Evolutionary conservation across 2,329 filamentous ascomycete species (phyloP), one percentile per base, ranked within the genome.

Genomic region (Stagonosporopsis rhizophila): DNA sequence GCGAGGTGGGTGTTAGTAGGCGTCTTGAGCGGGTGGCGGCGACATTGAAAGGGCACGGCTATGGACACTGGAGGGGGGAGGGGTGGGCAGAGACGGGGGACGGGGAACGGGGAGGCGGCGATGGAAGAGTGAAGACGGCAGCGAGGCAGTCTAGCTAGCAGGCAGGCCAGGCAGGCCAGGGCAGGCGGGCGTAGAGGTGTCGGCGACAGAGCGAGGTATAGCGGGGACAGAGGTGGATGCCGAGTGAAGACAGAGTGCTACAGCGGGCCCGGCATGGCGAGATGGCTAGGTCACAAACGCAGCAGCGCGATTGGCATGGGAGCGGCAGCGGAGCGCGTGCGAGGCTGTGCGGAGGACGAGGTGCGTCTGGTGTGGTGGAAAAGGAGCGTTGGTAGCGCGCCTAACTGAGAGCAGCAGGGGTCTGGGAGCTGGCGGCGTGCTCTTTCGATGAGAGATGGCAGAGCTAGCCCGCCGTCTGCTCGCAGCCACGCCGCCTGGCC

Each of bases 1-100:
- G 60, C 58, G 59, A 54, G 58, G 52, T 56, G 52, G 52, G 51
- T 52, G 53, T 45, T 47, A 60, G 52, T 54, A 58, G 42, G 41
- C 25, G 53, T 27, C n/a, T 48, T 42, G 39, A 44, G 35, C 32
- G 41, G 39, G 38, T 59, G 58, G 58, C 48, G 57, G 58, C 64
- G 62, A 67, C 64, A 67, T 65, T 49, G 60, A 58, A 52, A 48
- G 35, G 37, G 30, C 40, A 40, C 35, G 28, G n/a, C 34, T n/a
- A 35, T n/a, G 19, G 20, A 27, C 32, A 44, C 25, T 30, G 39
- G 37, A 39, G 20, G 38, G 22, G 28, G 32, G 11, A 11, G 46
- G 40, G 14, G n/a, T n/a, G n/a, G n/a, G n/a, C n/a, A n/a, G n/a
- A n/a, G n/a, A n/a, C n/a, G n/a, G n/a, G n/a, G n/a, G n/a, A n/a